Conservation (phyloP, 805 yeast species). For the Candida sonorensis region DNA sequence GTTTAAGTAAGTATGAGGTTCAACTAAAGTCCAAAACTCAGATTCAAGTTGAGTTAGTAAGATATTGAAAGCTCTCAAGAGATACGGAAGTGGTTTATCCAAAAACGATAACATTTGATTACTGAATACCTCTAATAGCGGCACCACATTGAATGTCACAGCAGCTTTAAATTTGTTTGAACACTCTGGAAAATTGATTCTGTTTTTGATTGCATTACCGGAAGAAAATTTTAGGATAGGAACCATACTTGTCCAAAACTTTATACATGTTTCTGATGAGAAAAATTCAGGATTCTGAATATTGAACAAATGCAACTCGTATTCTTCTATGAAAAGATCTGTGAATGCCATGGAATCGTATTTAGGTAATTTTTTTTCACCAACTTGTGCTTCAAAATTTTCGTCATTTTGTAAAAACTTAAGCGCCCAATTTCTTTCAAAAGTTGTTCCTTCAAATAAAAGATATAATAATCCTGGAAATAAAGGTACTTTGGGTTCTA, state of each 20-base stretch:
- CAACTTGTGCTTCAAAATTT: slow-evolving; percentile 5
- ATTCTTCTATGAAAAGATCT: slow-evolving; percentile 49
- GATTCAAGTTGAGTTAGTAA: slow-evolving; percentile 36
- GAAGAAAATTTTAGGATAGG: slow-evolving; percentile 32
- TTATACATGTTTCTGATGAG: slow-evolving; percentile 31
- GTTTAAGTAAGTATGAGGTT: slow-evolving; percentile 48
- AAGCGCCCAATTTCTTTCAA: slow-evolving; percentile 44
- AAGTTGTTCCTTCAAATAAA: slow-evolving; percentile 44
- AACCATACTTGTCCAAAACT: slow-evolving; percentile 41
- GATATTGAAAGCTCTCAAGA: slow-evolving; percentile 45
- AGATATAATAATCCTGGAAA: slow-evolving; percentile 50
- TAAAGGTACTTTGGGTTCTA: slow-evolving; percentile 9
- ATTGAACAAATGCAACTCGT: slow-evolving; percentile 39
- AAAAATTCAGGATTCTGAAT: slow-evolving; percentile 49
- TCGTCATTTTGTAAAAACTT: slow-evolving; percentile 17
- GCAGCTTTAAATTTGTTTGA: slow-evolving; percentile 14
- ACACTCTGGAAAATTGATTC: slow-evolving; percentile 21
- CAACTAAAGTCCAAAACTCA: slow-evolving; percentile 48
- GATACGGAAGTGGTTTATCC: slow-evolving; percentile 43
- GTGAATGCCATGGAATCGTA: not conserved
- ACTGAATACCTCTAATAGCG: slow-evolving; percentile 34
- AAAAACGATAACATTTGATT: slow-evolving; percentile 47
- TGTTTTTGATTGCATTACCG: slow-evolving; percentile 27
- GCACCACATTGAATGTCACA: slow-evolving; percentile 27
- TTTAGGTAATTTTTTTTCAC: not conserved